These are phyloP conservation scores for Candida sp. DNA, from an alignment of 1,139 yeast genomes.

Conservation along the genomic window DNA sequence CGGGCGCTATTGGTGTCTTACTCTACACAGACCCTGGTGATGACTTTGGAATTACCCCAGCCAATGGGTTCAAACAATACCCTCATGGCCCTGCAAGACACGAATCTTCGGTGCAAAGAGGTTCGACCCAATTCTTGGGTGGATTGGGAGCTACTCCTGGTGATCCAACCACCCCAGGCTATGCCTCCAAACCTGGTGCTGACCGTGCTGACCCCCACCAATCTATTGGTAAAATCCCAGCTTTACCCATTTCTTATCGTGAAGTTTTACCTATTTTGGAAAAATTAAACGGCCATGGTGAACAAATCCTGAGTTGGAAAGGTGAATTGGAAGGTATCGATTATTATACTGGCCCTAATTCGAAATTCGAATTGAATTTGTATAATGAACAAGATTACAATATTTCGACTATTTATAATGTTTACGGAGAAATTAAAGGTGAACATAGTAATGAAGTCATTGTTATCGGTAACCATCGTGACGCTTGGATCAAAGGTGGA, in stretches of 20 bases:
- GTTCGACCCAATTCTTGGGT: slow-evolving; percentile 78
- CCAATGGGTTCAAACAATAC: slow-evolving; percentile 42
- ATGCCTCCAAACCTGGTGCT: slow-evolving; percentile 61
- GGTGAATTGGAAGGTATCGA: slow-evolving; percentile 43
- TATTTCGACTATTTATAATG: slow-evolving; percentile 42
- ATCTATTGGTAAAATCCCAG: slow-evolving; percentile 45
- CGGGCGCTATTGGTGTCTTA: slow-evolving; percentile 43
- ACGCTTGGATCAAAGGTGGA: slow-evolving; percentile 55
- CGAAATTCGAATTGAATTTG: slow-evolving; percentile 40
- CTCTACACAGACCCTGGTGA: slow-evolving; percentile 46
- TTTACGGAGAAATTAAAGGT: slow-evolving; percentile 45
- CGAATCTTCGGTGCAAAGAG: slow-evolving; percentile 66
- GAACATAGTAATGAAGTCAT: slow-evolving; percentile 37
- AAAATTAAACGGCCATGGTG: slow-evolving; percentile 40
- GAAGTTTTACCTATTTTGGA: slow-evolving; percentile 45
- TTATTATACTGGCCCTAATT: slow-evolving; percentile 46
- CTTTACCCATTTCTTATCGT: slow-evolving; percentile 43
- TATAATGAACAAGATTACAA: slow-evolving; percentile 40
- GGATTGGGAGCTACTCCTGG: slow-evolving; percentile 63
- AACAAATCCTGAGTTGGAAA: slow-evolving; percentile 28
- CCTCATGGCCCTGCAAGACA: slow-evolving; percentile 49
- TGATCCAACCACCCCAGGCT: slow-evolving; percentile 88
- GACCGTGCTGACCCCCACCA: slow-evolving; percentile 39
- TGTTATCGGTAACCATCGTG: slow-evolving; percentile 46
- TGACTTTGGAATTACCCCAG: slow-evolving; percentile 39